phyloP scores from a whole-genome alignment of 108 stramenopile genomes.

The Aurantiochytrium sp. region DNA sequence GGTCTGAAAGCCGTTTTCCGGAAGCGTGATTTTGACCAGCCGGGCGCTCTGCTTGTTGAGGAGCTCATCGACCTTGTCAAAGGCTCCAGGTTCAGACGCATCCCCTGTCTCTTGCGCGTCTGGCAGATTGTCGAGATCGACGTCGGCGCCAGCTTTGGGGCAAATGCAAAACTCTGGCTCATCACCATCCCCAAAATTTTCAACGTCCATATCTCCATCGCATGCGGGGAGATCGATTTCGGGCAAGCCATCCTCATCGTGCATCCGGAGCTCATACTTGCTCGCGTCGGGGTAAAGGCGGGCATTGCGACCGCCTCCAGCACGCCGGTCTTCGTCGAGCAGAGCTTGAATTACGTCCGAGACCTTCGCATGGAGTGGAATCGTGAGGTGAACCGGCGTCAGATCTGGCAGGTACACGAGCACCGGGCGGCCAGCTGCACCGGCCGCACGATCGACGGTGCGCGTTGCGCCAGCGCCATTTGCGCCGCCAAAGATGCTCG shows the following conservation, averaged over 20 bases:
- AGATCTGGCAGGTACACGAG: neutral
- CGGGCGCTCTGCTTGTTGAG: neutral
- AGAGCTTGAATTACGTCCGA: neutral
- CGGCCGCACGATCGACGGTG: neutral
- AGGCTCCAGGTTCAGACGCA: too few species aligned
- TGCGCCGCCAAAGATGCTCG: too few species aligned
- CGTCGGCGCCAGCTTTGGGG: neutral
- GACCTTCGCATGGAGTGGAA: neutral
- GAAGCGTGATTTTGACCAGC: neutral
- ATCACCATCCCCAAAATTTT: neutral
- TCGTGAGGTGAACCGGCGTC: neutral
- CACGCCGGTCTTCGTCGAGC: neutral
- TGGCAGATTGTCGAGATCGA: neutral
- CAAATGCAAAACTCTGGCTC: conserved; percentile 7
- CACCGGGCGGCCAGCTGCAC: neutral
- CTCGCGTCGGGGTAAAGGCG: neutral
- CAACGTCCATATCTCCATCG: neutral
- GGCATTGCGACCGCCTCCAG: neutral
- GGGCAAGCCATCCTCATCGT: conserved; percentile 24
- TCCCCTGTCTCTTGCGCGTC: neutral
- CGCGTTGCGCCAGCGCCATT: neutral
- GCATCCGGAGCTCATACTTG: conserved; percentile 29
- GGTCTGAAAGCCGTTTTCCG: neutral
- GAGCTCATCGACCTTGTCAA: neutral
- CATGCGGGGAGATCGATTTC: conserved; percentile 36